Evolutionary conservation across 108 stramenopile genomes (phyloP).

Genomic region (Parietichytrium sp.): DNA sequence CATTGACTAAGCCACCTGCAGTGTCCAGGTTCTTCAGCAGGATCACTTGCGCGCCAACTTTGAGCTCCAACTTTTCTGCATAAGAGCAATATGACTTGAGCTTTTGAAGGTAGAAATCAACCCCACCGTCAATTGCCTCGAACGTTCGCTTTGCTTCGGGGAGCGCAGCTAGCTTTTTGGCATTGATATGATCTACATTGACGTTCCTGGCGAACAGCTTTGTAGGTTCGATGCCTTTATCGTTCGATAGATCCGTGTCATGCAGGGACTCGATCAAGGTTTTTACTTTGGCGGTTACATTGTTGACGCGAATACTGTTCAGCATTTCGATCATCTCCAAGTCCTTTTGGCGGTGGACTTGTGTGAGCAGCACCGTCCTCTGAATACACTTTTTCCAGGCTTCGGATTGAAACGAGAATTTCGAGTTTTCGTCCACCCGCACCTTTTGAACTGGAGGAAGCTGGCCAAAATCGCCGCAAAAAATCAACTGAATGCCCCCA

Average conservation of each 20-base stretch:
- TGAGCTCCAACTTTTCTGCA: slow-evolving; percentile 43
- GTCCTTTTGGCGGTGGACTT: slow-evolving; percentile 66
- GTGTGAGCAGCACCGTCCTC: slow-evolving; percentile 44
- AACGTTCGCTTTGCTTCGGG: neutral
- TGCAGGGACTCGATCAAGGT: slow-evolving; percentile 41
- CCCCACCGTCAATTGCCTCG: slow-evolving; percentile 42
- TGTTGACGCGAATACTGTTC: slow-evolving; percentile 60
- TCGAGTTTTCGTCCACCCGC: neutral
- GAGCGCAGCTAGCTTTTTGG: slow-evolving; percentile 50
- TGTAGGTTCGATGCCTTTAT: slow-evolving; percentile 64
- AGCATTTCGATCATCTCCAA: slow-evolving; percentile 61
- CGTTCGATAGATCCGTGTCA: neutral
- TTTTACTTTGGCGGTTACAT: slow-evolving; percentile 28
- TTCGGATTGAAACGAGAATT: slow-evolving; percentile 60
- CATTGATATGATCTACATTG: slow-evolving; percentile 67
- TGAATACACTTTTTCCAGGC: slow-evolving; percentile 48
- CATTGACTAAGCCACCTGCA: slow-evolving; percentile 62
- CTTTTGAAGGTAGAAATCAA: neutral
- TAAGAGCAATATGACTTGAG: slow-evolving; percentile 43
- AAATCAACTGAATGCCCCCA: slow-evolving; percentile 71
- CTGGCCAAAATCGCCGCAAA: slow-evolving; percentile 76
- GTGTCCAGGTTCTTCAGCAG: slow-evolving; percentile 55
- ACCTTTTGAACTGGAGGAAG: slow-evolving; percentile 65
- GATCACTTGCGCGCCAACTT: slow-evolving; percentile 57
- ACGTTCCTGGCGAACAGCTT: slow-evolving; percentile 67